phyloP scores from a whole-genome alignment of 371 early-diverging fungal genomes.

The Lichtheimia corymbifera region DNA sequence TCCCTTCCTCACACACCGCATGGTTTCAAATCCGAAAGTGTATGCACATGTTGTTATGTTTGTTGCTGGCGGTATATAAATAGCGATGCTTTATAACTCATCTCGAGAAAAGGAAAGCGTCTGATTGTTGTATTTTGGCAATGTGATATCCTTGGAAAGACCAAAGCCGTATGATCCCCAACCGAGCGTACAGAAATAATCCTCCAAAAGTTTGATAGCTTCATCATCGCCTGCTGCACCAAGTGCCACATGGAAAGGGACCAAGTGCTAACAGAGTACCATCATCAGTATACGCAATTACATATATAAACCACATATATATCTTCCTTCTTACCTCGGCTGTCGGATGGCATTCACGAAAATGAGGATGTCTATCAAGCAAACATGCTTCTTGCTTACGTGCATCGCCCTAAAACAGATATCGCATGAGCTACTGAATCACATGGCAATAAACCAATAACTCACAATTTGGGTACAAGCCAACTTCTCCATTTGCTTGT shows the following conservation, averaged over 20 bases:
- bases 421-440: too few relatives aligned
- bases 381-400: conserved; percentile 20
- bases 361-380: conserved; percentile 19
- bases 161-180: conserved; percentile 30
- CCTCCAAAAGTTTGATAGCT: conserved; percentile 21
- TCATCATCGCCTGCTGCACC: conserved; percentile 31
- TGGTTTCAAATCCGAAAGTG: too few relatives aligned
- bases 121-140: conserved; percentile 10
- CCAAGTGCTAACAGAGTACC: conserved; percentile 17
- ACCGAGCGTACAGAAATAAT: conserved; percentile 17
- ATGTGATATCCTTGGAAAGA: conserved; percentile 7
- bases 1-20: too few relatives aligned
- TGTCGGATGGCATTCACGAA: conserved; percentile 31
- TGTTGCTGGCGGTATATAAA: too few relatives aligned
- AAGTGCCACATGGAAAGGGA: conserved; percentile 32
- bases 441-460: too few relatives aligned
- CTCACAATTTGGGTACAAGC: neutral
- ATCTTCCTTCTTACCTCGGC: conserved; percentile 18
- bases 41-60: too few relatives aligned
- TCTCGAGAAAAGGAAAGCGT: too few relatives aligned
- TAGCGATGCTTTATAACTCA: too few relatives aligned
- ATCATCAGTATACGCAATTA: neutral
- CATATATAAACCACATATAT: neutral
- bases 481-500: conserved; percentile 20
- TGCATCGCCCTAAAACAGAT: conserved; percentile 16